A percentile compares a stretch with the other conserved stretches of the same genome.
These are phyloP conservation scores for Spiromastix sp. DNA, from an alignment of 2,329 filamentous ascomycete genomes.

Conservation along the genomic window DNA sequence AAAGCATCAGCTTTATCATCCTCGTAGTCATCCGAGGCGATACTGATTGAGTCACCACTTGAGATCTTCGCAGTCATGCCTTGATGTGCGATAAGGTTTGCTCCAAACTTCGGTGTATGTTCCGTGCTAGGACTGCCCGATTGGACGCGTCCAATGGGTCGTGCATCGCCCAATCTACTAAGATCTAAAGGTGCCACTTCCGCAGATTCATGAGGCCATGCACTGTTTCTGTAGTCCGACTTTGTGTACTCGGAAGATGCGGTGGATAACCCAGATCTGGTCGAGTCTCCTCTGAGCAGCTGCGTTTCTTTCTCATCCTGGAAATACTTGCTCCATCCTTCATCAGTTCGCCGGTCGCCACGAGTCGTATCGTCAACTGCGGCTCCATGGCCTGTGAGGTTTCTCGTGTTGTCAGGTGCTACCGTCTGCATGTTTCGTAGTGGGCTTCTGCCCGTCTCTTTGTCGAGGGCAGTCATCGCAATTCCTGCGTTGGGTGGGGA, in stretches of 20 bases:
- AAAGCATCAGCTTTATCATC: conserved; percentile 18
- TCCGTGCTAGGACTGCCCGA: conserved; percentile 35
- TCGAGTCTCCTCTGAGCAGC: conserved; percentile 16
- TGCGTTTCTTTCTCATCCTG: conserved; percentile 24
- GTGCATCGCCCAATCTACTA: conserved; percentile 27
- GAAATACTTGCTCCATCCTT: conserved; percentile 41
- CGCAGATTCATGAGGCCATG: conserved; percentile 28
- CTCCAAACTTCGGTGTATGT: conserved; percentile 18
- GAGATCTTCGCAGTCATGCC: conserved; percentile 35
- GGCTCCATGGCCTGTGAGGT: conserved; percentile 10
- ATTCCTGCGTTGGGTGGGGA: not conserved
- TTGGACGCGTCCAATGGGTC: conserved; percentile 28
- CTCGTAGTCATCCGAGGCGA: conserved; percentile 25
- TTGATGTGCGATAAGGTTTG: conserved; percentile 26
- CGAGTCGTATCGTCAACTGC: conserved; percentile 10
- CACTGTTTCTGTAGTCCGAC: conserved; percentile 28
- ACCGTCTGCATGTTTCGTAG: conserved; percentile 8
- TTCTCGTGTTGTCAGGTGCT: conserved; percentile 13
- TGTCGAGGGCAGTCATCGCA: not conserved
- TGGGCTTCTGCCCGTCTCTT: conserved; percentile 9
- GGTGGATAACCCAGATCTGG: conserved; percentile 18
- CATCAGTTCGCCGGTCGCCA: conserved; percentile 34
- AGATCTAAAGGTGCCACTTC: conserved; percentile 26
- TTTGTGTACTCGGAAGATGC: conserved; percentile 18
- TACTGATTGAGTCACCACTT: conserved; percentile 31